phyloP scores from a whole-genome alignment of 176 grass and related monocot genomes.

The Urochloa ruziziensis region DNA sequence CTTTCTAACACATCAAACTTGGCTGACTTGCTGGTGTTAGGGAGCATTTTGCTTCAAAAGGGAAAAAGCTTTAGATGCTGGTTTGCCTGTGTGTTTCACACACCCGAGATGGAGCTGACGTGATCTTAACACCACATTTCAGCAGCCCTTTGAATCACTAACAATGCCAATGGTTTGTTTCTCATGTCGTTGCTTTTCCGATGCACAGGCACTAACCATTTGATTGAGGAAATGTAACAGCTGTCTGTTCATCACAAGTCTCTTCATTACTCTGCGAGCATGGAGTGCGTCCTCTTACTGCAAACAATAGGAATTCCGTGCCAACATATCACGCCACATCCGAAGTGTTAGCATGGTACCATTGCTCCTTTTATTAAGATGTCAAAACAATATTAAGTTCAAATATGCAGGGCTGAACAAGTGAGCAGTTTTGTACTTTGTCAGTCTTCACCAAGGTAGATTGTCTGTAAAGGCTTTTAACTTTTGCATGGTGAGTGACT shows the following conservation, averaged over 20 bases:
- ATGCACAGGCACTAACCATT: background rate
- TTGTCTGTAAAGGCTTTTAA: constrained; percentile 2
- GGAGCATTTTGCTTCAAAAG: background rate
- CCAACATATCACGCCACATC: background rate
- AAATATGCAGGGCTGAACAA: background rate
- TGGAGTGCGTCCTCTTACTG: background rate
- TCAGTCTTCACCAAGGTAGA: background rate
- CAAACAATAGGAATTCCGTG: background rate
- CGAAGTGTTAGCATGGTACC: background rate
- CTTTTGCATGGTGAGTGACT: background rate
- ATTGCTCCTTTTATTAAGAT: background rate
- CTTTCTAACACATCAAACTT: background rate
- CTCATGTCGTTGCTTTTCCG: background rate
- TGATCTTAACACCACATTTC: background rate
- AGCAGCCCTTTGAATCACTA: background rate
- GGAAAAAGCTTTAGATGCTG: background rate
- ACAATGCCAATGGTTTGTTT: constrained; percentile 12
- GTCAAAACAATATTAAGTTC: background rate
- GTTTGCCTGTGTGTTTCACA: background rate
- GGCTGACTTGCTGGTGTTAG: background rate
- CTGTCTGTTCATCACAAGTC: background rate
- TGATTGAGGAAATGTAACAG: constrained; percentile 14
- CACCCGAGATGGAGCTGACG: background rate
- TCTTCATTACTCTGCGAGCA: background rate
- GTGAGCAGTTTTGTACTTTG: background rate